Conservation (phyloP, 768 basidiomycete genomes). For the Amanita jacksonii region DNA sequence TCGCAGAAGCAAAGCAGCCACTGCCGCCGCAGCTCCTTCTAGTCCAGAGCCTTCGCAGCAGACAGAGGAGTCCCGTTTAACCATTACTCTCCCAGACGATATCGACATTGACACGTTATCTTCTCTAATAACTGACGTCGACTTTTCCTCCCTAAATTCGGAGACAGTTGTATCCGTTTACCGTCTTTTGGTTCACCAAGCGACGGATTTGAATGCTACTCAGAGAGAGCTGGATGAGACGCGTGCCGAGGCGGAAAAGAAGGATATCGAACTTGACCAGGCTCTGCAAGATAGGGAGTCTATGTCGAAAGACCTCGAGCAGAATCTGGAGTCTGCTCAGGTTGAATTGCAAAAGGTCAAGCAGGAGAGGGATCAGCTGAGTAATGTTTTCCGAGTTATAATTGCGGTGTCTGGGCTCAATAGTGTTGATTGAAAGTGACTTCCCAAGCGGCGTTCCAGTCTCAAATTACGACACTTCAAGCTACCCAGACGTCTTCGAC, state of each 20-base stretch:
- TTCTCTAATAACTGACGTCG: constrained; percentile 50
- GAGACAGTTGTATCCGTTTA: constrained; percentile 58
- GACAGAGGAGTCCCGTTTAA: constrained; percentile 27
- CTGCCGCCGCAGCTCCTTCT: constrained; percentile 25
- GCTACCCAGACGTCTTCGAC: constrained; percentile 55
- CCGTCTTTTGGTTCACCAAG: constrained; percentile 48
- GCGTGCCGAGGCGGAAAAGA: constrained; percentile 56
- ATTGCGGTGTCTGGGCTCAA: neutral
- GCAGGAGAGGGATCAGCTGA: constrained; percentile 56
- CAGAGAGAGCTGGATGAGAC: constrained; percentile 62
- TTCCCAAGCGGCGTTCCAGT: constrained; percentile 38
- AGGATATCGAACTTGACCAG: constrained; percentile 80
- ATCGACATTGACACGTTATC: constrained; percentile 54
- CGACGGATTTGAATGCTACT: constrained; percentile 41
- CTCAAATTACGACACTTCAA: constrained; percentile 46
- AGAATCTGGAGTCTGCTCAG: constrained; percentile 38
- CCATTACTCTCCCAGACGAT: constrained; percentile 53
- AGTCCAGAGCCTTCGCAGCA: constrained; percentile 15
- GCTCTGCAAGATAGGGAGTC: constrained; percentile 71
- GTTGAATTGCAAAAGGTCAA: constrained; percentile 47
- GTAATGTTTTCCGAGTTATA: constrained; percentile 30
- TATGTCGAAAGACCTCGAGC: constrained; percentile 46
- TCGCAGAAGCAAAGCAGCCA: constrained; percentile 48
- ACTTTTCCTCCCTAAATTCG: constrained; percentile 44
- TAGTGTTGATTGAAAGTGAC: constrained; percentile 27